Conservation (phyloP, 2,329 filamentous ascomycete species). For the Hymenoscyphus scutula region DNA sequence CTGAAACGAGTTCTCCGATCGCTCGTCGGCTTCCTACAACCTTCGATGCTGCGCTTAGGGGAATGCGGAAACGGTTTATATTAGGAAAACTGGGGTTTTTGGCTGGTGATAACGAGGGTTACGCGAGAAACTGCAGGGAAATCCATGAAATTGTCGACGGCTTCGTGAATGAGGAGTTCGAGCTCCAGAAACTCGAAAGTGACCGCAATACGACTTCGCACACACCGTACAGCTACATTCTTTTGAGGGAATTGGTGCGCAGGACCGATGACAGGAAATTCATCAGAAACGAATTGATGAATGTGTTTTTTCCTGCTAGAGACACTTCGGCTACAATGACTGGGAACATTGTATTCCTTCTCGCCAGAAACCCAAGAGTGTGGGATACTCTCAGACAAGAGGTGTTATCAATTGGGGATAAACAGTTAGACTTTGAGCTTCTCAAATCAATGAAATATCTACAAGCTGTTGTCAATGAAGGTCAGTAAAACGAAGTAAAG, state of each 20-base stretch:
- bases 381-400: conserved; percentile 44
- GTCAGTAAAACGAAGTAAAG: conserved; percentile 37
- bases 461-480: conserved; percentile 55
- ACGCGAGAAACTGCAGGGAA: conserved; percentile 12
- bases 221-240: conserved; percentile 37
- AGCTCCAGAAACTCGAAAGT: neutral
- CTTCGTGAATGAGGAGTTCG: conserved; percentile 18
- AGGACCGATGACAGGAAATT: conserved; percentile 42
- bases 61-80: conserved; percentile 15
- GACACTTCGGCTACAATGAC: conserved; percentile 39
- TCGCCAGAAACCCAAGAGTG: conserved; percentile 46
- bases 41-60: conserved; percentile 14
- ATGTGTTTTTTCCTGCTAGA: conserved; percentile 39
- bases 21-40: conserved; percentile 11
- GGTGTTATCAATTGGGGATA: conserved; percentile 37
- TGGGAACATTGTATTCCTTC: conserved; percentile 48
- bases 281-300: conserved; percentile 35
- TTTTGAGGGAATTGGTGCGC: conserved; percentile 47
- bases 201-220: neutral
- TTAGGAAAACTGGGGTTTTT: conserved; percentile 11
- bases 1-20: conserved; percentile 2
- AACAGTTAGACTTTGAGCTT: conserved; percentile 45
- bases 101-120: conserved; percentile 7
- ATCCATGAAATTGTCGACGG: conserved; percentile 17
- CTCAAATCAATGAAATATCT: conserved; percentile 52